phyloP scores from a whole-genome alignment of 768 basidiomycete genomes.

The Tylopilus felleus region DNA sequence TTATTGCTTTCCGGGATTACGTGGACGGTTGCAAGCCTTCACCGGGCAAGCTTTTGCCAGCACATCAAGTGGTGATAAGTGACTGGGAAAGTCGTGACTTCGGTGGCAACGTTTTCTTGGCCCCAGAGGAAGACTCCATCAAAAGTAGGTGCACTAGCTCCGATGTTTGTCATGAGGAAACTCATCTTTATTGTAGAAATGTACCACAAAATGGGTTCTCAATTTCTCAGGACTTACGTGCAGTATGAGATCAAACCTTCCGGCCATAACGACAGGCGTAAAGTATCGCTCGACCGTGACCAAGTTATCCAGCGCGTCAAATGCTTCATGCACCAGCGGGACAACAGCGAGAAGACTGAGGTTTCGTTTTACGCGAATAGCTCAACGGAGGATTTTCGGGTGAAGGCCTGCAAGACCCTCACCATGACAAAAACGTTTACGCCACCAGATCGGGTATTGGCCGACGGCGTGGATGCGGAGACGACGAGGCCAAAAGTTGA shows the following conservation, averaged over 20 bases:
- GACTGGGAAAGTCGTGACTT: constrained; percentile 15
- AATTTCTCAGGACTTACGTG: constrained; percentile 9
- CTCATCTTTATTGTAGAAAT: constrained; percentile 1
- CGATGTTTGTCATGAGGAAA: neutral
- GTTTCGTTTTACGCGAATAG: neutral
- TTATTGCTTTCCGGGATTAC: neutral
- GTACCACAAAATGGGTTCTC: constrained; percentile 13
- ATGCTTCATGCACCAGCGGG: constrained; percentile 13
- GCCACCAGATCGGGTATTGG: constrained; percentile 4
- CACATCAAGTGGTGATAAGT: constrained; percentile 8
- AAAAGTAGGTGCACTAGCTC: constrained; percentile 5
- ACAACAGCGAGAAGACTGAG: neutral
- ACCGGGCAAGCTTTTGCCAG: neutral
- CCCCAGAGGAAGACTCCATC: constrained; percentile 7
- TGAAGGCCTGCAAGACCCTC: constrained; percentile 4
- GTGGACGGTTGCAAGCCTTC: neutral
- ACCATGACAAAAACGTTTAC: constrained; percentile 8
- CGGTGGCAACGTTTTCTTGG: constrained; percentile 1
- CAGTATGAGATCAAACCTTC: neutral
- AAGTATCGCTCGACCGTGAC: neutral
- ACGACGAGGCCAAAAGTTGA: neutral
- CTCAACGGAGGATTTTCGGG: neutral
- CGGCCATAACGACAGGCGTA: neutral
- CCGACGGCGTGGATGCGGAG: neutral
- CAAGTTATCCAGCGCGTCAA: constrained; percentile 5